A percentile compares a stretch with the other conserved stretches of the same genome.
phyloP scores from a whole-genome alignment of 768 basidiomycete genomes.

The Leccinum barrowsii region DNA sequence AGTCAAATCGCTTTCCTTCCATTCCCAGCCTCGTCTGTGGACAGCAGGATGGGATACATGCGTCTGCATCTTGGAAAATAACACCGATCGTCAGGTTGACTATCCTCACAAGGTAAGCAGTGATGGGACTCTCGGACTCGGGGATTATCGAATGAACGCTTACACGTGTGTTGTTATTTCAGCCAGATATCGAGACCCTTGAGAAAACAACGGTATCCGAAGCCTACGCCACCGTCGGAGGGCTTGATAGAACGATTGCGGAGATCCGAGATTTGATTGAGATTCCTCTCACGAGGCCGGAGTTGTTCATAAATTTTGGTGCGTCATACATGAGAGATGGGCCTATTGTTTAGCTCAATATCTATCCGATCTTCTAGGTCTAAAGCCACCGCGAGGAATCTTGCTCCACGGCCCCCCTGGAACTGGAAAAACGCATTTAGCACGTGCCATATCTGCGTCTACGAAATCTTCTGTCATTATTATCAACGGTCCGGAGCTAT shows the following conservation, averaged over 20 bases:
- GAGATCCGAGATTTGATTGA: slow-evolving; percentile 85
- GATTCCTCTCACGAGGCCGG: slow-evolving; percentile 79
- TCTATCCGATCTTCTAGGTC: slow-evolving; percentile 41
- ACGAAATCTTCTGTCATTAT: slow-evolving; percentile 85
- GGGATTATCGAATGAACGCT: slow-evolving; percentile 7
- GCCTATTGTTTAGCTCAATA: slow-evolving; percentile 15
- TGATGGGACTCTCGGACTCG: slow-evolving; percentile 9
- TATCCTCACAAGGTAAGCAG: slow-evolving; percentile 33
- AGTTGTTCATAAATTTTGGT: slow-evolving; percentile 78
- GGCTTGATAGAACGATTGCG: slow-evolving; percentile 81
- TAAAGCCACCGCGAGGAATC: slow-evolving; percentile 96
- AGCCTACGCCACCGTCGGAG: slow-evolving; percentile 84
- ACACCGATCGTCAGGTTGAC: slow-evolving; percentile 22
- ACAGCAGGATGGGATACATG: slow-evolving; percentile 65
- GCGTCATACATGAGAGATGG: slow-evolving; percentile 13
- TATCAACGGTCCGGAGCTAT: slow-evolving; percentile 93
- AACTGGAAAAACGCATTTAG: slow-evolving; percentile 96
- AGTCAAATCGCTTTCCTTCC: slow-evolving; percentile 45
- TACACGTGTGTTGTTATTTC: slow-evolving; percentile 12
- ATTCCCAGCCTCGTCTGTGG: slow-evolving; percentile 47
- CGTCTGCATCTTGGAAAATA: slow-evolving; percentile 41
- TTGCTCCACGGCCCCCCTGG: slow-evolving; percentile 95
- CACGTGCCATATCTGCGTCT: slow-evolving; percentile 88
- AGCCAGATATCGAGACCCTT: slow-evolving; percentile 49
- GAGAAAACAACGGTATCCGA: slow-evolving; percentile 41